A percentile compares a stretch with the other conserved stretches of the same genome.
Conservation (phyloP, 73 alveolate genomes). For the Tetrahymena malaccensis region DNA sequence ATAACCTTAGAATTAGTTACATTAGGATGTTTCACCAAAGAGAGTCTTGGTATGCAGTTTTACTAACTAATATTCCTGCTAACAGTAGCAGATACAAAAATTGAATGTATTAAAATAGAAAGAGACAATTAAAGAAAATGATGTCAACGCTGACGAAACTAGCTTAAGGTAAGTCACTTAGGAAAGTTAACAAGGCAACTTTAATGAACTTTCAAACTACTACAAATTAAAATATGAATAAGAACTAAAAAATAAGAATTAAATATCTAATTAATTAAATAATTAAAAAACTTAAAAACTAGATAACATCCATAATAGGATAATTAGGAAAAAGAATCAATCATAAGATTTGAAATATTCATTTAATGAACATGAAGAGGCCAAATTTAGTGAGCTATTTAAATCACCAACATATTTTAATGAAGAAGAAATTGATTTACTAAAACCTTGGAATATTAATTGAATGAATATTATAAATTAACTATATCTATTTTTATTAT, state of each 20-base stretch:
- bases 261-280: neutral
- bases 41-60: neutral
- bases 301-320: neutral
- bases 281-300: neutral
- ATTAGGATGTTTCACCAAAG: neutral
- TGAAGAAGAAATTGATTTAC: neutral
- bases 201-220: neutral
- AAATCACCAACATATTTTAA: neutral
- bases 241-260: neutral
- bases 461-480: neutral
- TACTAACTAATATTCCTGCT: neutral
- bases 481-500: too few species aligned
- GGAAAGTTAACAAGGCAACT: neutral
- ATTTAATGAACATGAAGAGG: neutral
- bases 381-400: neutral
- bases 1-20: neutral
- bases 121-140: neutral
- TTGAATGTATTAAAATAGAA: neutral
- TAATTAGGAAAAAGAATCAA: neutral
- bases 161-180: neutral
- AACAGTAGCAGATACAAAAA: neutral
- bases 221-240: neutral
- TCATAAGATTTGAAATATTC: neutral
- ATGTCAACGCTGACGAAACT: neutral
- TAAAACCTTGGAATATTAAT: neutral